Base-by-base conservation (phyloP, 225 moss, liverwort and hornwort genomes). In the Polytrichum formosum region DNA sequence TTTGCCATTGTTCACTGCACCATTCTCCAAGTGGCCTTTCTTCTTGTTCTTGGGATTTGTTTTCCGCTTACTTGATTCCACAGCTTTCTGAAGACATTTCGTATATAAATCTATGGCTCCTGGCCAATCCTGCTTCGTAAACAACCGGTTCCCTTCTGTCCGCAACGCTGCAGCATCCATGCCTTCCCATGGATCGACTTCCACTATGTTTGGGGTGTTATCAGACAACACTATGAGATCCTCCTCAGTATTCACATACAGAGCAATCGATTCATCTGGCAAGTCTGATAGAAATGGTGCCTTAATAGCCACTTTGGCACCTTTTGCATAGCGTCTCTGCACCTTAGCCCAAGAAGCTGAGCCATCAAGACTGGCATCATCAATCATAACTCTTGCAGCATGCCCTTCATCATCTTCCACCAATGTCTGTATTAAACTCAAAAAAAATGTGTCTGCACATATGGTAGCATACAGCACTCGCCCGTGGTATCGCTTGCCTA, bases 381-480 rank as follows among this genome's bases (percentile, higher is more conserved):
- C 88, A 7, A 94, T 85, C 72, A 79, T 75, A 7, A 91, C 56
- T 7, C 85, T 71, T 2, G 84, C 90, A 17, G 75, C 90, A 28
- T 77, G 80, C 26, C 91, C 93, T 55, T 70, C 76, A 21, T 72
- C 67, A 23, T 94, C 91, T 80, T 94, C 93, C 10, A 94, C 73
- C 22, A 91, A 73, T 9, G 84, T 90, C 58, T 85, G 75, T 54
- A 94, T 84, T 66, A 84, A 73, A 37, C 82, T 78, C 37, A 90
- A 19, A 67, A 80, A 85, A 75, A 90, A 92, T 0, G 91, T 86
- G 25, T 81, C 85, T 21, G 82, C 90, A 71, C 88, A 94, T 30
- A 94, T 78, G 46, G 79, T 84, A 4, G 88, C 93, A 67, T 84
- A 85, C 0, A 94, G 81, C 69, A 94, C 93, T 60, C 90, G 83